Conservation (phyloP, 257 asterid species). For the Nicotiana knightiana region DNA sequence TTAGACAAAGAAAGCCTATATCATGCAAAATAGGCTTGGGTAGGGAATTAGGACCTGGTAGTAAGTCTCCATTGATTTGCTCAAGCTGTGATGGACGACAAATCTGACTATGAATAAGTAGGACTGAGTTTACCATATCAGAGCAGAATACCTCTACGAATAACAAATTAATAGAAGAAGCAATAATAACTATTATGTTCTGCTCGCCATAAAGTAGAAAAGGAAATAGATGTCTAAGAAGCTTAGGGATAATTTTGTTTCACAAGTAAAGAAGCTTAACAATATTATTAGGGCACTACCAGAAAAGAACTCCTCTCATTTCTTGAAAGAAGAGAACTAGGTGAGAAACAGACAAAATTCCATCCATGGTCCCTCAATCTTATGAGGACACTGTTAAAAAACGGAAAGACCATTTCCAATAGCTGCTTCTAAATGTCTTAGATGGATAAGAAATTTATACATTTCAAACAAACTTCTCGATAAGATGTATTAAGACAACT, state of each 20-base stretch:
- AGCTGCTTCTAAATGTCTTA: neutral
- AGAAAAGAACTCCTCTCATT: constrained; percentile 4
- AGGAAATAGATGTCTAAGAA: neutral
- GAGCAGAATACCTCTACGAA: neutral
- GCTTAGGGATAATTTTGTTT: neutral
- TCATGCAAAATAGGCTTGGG: constrained; percentile 18
- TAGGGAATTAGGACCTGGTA: constrained; percentile 65
- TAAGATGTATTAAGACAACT: neutral
- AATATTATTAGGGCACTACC: neutral
- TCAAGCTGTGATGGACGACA: constrained; percentile 92
- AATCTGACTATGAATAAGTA: constrained; percentile 73
- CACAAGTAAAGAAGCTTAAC: neutral
- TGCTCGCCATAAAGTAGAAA: too few species aligned
- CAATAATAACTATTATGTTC: neutral
- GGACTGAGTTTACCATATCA: neutral
- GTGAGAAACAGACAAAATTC: neutral
- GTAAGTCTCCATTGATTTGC: constrained; percentile 99
- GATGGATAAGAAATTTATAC: neutral
- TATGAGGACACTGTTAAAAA: neutral
- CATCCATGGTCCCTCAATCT: neutral
- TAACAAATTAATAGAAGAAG: neutral
- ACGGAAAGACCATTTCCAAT: neutral
- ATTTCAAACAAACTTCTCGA: neutral
- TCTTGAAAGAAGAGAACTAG: constrained; percentile 1
- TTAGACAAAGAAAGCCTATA: constrained; percentile 22